Base-by-base conservation (phyloP, 768 basidiomycete species). In the Hygrocybe punicea region DNA sequence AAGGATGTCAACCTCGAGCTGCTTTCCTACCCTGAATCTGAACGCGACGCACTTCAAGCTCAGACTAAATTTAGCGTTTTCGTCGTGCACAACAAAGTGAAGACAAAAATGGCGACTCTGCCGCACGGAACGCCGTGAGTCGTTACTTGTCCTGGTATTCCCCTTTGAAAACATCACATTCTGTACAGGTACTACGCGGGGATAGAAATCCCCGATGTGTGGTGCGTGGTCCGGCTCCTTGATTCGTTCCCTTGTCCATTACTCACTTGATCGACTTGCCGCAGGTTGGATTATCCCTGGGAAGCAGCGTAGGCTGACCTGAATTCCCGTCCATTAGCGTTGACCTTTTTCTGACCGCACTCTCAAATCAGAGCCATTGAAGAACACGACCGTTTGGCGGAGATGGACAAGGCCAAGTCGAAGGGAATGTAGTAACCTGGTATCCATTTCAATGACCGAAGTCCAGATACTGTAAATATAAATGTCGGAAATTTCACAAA, bases 51-150 rank as follows among this genome's bases (percentile, higher is more conserved):
- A 1, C 73, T 85, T 17, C 81, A 82, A 58, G 69, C 72, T 7
- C 75, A 79, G 4, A 94, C 96, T 24, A 78, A 89, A 69, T 93
- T 99, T 58, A 95, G 84, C 1, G 78, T 98, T 61, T 99, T 98
- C 66, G 96, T 98, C 47, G 91, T 95, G 23, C 91, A 94, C 73
- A 92, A 94, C 78, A 98, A 98, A 76, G 77, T 85, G 59, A 98
- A 98, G 74, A 76, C 78, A 33, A 99, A 99, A 75, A 68, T 85
- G 35, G 94, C 84, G 24, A 73, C 83, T 45, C 73, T 99, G 36
- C 90, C 93, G 2, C 63, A 76, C 2, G 82, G 83, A 57, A 77
- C 79, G 24, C 81, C 79, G 89, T 92, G 67, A 67, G 84, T 48
- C 40, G 50, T 56, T 40, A 37, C 48, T 50, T 36, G 34, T 55